phyloP scores from a whole-genome alignment of 495 filamentous ascomycete species.

The Alectoria sarmentosa region DNA sequence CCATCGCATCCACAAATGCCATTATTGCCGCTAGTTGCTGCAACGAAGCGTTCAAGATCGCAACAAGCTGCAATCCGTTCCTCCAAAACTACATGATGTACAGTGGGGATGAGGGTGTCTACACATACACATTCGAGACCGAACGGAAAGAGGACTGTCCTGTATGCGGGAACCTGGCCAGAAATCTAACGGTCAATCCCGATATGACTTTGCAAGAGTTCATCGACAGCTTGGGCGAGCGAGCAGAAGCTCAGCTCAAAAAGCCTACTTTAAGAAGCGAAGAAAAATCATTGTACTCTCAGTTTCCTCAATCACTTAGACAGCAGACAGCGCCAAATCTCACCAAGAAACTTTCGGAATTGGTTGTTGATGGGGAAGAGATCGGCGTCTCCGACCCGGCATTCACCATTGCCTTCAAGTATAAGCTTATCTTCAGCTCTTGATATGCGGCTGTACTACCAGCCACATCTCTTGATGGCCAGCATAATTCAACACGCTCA shows the following conservation, averaged over 20 bases:
- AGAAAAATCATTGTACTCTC: constrained; percentile 81
- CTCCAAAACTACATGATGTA: constrained; percentile 99
- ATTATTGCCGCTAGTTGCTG: constrained; percentile 93
- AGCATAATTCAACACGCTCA: background rate
- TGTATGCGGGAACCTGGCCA: constrained; percentile 79
- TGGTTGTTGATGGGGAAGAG: constrained; percentile 60
- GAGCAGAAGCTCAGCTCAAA: constrained; percentile 80
- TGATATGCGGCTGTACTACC: constrained; percentile 4
- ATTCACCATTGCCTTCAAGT: constrained; percentile 68
- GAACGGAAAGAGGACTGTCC: constrained; percentile 90
- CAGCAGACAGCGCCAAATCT: constrained; percentile 78
- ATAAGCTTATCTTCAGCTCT: constrained; percentile 45
- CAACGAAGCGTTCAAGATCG: constrained; percentile 95
- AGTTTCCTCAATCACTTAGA: constrained; percentile 70
- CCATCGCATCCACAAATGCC: constrained; percentile 95
- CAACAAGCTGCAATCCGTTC: constrained; percentile 69
- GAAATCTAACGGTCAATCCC: constrained; percentile 61
- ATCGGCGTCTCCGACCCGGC: constrained; percentile 79
- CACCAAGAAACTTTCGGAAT: constrained; percentile 60
- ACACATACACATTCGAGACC: constrained; percentile 94
- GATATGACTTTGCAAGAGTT: constrained; percentile 74
- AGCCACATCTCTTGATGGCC: background rate
- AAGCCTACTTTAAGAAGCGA: constrained; percentile 82
- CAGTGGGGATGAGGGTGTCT: constrained; percentile 87
- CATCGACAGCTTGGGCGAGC: constrained; percentile 73